Conservation (phyloP, 805 yeast species). For the Saturnispora mendoncae region DNA sequence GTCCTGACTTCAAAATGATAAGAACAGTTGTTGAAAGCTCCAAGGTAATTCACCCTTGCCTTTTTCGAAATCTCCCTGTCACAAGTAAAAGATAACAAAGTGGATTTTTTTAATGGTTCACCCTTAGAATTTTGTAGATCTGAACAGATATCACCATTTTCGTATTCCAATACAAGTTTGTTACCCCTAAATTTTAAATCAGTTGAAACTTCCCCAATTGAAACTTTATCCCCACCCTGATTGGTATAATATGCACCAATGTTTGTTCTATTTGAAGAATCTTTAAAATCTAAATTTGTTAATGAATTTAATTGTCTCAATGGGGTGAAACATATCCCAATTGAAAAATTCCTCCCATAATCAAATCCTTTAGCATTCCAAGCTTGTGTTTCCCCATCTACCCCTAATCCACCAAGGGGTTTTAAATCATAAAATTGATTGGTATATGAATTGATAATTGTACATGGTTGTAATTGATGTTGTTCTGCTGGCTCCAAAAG, state of each 20-base stretch:
- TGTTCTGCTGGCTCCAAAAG: background rate
- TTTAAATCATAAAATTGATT: slow-evolving; percentile 40
- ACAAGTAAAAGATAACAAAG: slow-evolving; percentile 66
- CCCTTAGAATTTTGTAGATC: slow-evolving; percentile 35
- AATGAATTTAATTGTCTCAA: slow-evolving; percentile 22
- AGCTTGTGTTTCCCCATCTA: slow-evolving; percentile 31
- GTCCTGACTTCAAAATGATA: slow-evolving; percentile 80
- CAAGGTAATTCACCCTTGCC: slow-evolving; percentile 62
- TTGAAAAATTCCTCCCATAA: slow-evolving; percentile 60
- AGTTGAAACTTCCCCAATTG: slow-evolving; percentile 55
- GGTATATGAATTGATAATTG: slow-evolving; percentile 34
- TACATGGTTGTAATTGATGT: slow-evolving; percentile 36
- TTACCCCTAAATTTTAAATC: slow-evolving; percentile 63
- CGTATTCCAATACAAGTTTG: slow-evolving; percentile 61
- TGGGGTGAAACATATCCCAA: slow-evolving; percentile 63
- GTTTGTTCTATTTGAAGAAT: slow-evolving; percentile 31
- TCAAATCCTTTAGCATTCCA: slow-evolving; percentile 71
- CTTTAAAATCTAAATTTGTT: slow-evolving; percentile 27
- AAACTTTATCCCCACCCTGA: slow-evolving; percentile 31
- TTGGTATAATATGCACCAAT: slow-evolving; percentile 55
- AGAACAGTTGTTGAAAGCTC: slow-evolving; percentile 66
- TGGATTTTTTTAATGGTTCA: slow-evolving; percentile 44
- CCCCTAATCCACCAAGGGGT: slow-evolving; percentile 28
- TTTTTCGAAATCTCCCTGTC: slow-evolving; percentile 62
- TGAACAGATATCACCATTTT: slow-evolving; percentile 54